Evolutionary conservation across 2,329 filamentous ascomycete genomes (phyloP).

Genomic region (Emergomyces pasteurianus): DNA sequence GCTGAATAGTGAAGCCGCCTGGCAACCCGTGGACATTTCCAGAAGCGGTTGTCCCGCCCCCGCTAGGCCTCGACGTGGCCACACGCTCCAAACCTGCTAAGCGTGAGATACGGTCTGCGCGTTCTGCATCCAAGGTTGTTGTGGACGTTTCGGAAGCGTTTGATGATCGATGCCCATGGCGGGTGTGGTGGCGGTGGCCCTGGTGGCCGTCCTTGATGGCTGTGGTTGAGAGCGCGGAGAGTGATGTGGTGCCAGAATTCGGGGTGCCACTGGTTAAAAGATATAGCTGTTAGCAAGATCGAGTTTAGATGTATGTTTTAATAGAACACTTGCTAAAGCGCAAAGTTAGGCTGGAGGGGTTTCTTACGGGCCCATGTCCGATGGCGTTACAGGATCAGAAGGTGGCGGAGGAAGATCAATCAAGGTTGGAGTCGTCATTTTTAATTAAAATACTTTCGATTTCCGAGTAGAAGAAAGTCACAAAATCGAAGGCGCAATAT

Average conservation of each 20-base stretch:
- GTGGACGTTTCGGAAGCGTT: constrained; percentile 48
- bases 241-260: constrained; percentile 81
- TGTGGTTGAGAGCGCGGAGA: constrained; percentile 82
- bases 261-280: constrained; percentile 61
- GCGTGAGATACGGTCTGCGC: constrained; percentile 88
- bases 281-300: constrained; percentile 7
- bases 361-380: constrained; percentile 70
- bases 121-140: constrained; percentile 76
- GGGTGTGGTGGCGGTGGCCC: constrained; percentile 55
- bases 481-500: background rate
- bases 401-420: constrained; percentile 76
- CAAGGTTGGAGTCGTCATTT: constrained; percentile 38
- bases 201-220: constrained; percentile 95
- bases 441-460: background rate
- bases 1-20: background rate
- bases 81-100: constrained; percentile 85
- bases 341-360: constrained; percentile 3
- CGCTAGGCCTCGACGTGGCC: constrained; percentile 53
- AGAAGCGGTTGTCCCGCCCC: constrained; percentile 1
- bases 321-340: background rate
- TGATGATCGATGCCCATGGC: constrained; percentile 43
- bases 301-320: background rate
- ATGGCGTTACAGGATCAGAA: constrained; percentile 74
- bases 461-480: background rate
- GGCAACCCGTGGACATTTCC: background rate